Evolutionary conservation across 257 asterid species (phyloP).

Genomic region (Scutellaria baicalensis): DNA sequence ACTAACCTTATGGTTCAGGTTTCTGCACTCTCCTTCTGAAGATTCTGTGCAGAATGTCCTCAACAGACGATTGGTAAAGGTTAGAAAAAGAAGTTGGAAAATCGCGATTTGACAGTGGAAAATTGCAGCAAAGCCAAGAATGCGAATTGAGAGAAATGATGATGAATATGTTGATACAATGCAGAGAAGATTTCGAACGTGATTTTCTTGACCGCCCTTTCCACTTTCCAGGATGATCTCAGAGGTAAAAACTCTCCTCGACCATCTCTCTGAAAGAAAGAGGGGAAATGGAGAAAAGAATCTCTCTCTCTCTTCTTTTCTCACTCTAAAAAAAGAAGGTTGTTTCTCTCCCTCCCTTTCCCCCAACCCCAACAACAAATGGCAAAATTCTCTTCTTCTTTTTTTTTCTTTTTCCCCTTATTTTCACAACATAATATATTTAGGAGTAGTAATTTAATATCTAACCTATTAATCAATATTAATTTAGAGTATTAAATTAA

Average conservation of each 20-base stretch:
- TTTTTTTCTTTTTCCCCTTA: not conserved
- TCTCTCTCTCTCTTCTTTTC: constrained; percentile 34
- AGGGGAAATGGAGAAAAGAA: constrained; percentile 34
- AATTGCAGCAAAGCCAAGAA: constrained; percentile 18
- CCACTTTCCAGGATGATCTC: constrained; percentile 84
- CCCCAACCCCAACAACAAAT: constrained; percentile 11
- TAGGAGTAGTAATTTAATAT: no score
- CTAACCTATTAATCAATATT: no score
- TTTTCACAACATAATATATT: no score
- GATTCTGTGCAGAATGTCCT: constrained; percentile 7
- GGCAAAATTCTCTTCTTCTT: not conserved
- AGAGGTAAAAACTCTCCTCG: constrained; percentile 83
- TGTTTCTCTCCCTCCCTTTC: constrained; percentile 9
- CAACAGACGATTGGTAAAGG: constrained; percentile 13
- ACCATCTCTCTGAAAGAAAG: constrained; percentile 91
- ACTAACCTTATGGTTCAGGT: constrained; percentile 22
- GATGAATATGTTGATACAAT: not conserved
- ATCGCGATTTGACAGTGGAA: constrained; percentile 10
- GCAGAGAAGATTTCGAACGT: constrained; percentile 8
- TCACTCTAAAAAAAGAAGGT: constrained; percentile 31
- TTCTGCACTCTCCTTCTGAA: constrained; percentile 1
- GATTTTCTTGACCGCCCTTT: constrained; percentile 49
- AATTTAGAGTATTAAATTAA: no score
- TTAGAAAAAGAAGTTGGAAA: not conserved
- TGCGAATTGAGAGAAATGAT: constrained; percentile 1